A percentile compares a stretch with the other conserved stretches of the same genome.
Evolutionary conservation across 208 protist species (phyloP).

Genomic region (Leishmania major): DNA sequence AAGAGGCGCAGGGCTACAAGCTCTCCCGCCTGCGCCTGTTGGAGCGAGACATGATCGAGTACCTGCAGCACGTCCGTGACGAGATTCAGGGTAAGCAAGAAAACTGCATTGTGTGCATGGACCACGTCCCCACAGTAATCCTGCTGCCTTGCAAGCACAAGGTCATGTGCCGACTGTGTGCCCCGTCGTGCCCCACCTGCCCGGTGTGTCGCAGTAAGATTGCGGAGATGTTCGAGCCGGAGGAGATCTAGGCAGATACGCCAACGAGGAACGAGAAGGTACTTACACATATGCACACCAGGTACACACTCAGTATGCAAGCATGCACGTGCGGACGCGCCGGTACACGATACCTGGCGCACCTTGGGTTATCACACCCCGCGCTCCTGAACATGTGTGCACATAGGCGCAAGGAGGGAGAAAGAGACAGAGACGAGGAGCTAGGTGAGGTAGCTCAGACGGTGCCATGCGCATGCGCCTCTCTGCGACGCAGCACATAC

Average conservation of each 20-base stretch:
- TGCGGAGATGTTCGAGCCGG: slow-evolving; percentile 83
- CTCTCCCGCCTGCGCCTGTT: slow-evolving; percentile 65
- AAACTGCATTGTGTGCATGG: slow-evolving; percentile 87
- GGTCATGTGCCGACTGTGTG: slow-evolving; percentile 78
- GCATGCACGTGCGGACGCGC: background rate
- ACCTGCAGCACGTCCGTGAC: slow-evolving; percentile 80
- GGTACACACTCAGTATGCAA: background rate
- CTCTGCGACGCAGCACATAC: background rate
- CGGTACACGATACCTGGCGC: background rate
- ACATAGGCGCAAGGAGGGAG: background rate
- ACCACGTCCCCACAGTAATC: slow-evolving; percentile 80
- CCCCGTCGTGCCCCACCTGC: slow-evolving; percentile 52
- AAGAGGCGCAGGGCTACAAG: slow-evolving; percentile 55
- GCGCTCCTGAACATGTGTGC: background rate
- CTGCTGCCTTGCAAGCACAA: slow-evolving; percentile 86
- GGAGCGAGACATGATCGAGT: slow-evolving; percentile 87
- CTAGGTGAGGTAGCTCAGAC: background rate
- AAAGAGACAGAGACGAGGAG: no score
- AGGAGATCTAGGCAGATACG: slow-evolving; percentile 47
- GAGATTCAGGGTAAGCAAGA: slow-evolving; percentile 71
- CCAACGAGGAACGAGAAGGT: background rate
- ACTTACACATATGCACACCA: background rate
- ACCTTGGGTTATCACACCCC: background rate
- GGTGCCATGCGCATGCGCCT: background rate
- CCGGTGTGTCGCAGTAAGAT: slow-evolving; percentile 77